Evolutionary conservation across 441 rosid species (phyloP), one percentile per base, ranked within the genome.

Genomic region (Populus hybrid): DNA sequence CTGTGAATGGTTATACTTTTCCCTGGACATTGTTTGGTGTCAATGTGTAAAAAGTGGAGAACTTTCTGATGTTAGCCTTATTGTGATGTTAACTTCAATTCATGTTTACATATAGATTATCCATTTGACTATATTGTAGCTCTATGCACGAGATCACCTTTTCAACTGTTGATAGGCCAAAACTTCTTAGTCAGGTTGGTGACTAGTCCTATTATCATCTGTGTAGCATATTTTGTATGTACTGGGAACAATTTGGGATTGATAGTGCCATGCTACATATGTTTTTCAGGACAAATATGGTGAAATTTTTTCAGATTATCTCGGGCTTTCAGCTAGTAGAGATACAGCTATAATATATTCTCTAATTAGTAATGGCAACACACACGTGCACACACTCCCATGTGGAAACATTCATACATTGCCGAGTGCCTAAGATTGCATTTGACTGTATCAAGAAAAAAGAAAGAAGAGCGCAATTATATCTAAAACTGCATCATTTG

Each of bases 71-170:
- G 14, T 63, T 40, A 35, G 18, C 28, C 20, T 65, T 72, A 9
- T 45, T 63, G 29, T 80, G 35, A 71, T 77, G 74, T 74, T 69
- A 24, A 8, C 18, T 77, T 81, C 53, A 68, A 56, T 63, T 76
- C 20, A 3, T 71, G 42, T 65, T 53, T 24, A 64, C 16, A 7
- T 28, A 20, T 40, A 31, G 35, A 76, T 78, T 29, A 23, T 77
- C 33, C 72, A 31, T 61, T 56, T 67, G 68, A 59, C 68, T 73
- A 77, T 81, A 81, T 72, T 88, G 84, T 75, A 94, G 99, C 89
- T 92, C 98, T 38, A 93, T 93, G 98, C 98, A 92, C 36, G 98
- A 93, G 86, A 90, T 96, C 78, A 94, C 99, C 78, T 93, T 96
- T 87, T 90, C 98, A 70, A 91, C 98, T n/a, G 84, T 91, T 75